Base-by-base conservation (phyloP, 306 rosid species). In the Fragaria ananassa region DNA sequence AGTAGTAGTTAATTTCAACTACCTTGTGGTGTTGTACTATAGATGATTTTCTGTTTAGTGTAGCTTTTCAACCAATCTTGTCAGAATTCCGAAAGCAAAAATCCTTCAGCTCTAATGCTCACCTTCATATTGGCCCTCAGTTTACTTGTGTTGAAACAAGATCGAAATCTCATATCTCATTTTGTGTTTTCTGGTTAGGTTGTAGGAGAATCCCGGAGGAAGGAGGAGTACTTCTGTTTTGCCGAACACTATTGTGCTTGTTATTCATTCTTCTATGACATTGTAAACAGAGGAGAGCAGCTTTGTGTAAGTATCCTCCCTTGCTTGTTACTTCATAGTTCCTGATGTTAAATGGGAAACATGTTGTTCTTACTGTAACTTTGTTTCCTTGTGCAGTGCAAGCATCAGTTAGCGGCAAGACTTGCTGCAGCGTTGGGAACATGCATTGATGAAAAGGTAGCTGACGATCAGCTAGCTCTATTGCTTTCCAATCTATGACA, bases 371-470 rank as follows among this genome's bases (percentile, higher is more conserved):
- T 41, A 41, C 17, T 39, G 25, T 23, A 2, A 10, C 15, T 60
- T 8, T 58, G 42, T 44, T 74, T 29, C 42, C 62, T 56, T 63
- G n/a, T 47, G 51, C 83, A 92, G 97, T 90, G 97, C 76, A 94
- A 90, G 85, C 98, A 92, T 88, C 97, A 92, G 69, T 79, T 92
- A 68, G 96, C 96, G 60, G 96, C 95, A 21, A 92, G 95, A 79
- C 91, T 94, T 65, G 91, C 97, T 54, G 86, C 91, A 64, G 85
- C 98, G 6, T 67, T 94, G 76, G 93, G 91, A 81, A 77, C 82
- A 67, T 90, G 86, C 80, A 14, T 74, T 34, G 97, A 94, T 81
- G 93, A 85, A 68, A 85, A 89, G 84, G 86, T 92, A 71, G 81
- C 96, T 68, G 95, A 92, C 61, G 92, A 92, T 73, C 87, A 92